These are phyloP conservation scores for Schizophyllum commune DNA, from an alignment of 1,284 basidiomycete species.

Conservation along the genomic window DNA sequence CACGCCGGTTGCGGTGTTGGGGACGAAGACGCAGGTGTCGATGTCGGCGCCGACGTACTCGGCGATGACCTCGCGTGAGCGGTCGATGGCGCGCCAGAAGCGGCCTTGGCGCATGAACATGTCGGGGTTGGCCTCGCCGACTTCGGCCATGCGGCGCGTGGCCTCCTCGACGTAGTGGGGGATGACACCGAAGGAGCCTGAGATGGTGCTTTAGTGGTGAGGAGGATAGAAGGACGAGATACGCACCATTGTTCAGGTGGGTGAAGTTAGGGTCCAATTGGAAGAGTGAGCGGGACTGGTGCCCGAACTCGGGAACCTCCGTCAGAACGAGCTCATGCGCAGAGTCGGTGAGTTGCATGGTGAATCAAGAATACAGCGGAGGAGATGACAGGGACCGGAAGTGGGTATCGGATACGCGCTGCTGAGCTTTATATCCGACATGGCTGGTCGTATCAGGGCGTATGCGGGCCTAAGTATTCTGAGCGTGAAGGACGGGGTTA, in stretches of 20 bases:
- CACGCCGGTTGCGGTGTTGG: slow-evolving; percentile 23
- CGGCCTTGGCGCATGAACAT: slow-evolving; percentile 18
- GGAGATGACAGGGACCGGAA: neutral
- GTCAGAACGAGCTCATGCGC: neutral
- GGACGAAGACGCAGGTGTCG: slow-evolving; percentile 23
- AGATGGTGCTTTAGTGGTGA: neutral
- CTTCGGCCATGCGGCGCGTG: slow-evolving; percentile 15
- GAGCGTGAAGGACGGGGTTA: neutral
- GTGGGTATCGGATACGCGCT: neutral
- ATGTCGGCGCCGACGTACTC: slow-evolving; percentile 20
- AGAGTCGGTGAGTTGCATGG: neutral
- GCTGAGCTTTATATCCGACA: neutral
- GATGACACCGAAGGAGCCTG: slow-evolving; percentile 25
- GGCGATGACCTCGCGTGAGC: slow-evolving; percentile 20
- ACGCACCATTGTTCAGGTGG: slow-evolving; percentile 53
- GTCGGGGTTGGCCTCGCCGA: slow-evolving; percentile 24
- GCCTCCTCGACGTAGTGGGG: slow-evolving; percentile 22
- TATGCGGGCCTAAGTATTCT: neutral
- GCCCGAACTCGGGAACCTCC: slow-evolving; percentile 37
- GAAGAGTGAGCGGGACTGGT: slow-evolving; percentile 49
- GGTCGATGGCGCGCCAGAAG: neutral
- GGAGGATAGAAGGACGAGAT: neutral
- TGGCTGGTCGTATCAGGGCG: neutral
- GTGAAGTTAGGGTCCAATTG: slow-evolving; percentile 50
- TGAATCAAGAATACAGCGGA: too few relatives aligned